A percentile compares a stretch with the other conserved stretches of the same genome.
Evolutionary conservation across 768 basidiomycete genomes (phyloP).

Genomic region (Peribolospora kevripleyi): DNA sequence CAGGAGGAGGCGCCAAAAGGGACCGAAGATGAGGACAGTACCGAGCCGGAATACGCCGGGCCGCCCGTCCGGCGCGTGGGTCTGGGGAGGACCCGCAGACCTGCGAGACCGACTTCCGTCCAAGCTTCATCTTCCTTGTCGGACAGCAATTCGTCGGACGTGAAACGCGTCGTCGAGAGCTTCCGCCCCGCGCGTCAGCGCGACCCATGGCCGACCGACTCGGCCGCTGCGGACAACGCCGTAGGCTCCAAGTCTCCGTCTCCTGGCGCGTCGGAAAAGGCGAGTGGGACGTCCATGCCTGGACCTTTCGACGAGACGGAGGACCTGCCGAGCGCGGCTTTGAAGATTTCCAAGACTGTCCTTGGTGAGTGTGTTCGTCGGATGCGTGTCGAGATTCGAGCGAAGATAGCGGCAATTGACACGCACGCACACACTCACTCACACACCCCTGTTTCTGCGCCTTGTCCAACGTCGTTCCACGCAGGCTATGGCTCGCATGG

Average conservation of each 20-base stretch:
- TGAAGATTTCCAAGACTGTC: conserved; percentile 42
- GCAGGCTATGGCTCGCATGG: conserved; percentile 87
- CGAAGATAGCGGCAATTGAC: too few species aligned
- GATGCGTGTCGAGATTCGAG: neutral
- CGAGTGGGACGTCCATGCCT: too few species aligned
- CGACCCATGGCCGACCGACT: neutral
- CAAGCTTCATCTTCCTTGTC: too few species aligned
- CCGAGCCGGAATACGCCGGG: too few species aligned
- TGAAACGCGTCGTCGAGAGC: too few species aligned
- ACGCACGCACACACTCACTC: neutral
- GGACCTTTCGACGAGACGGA: neutral
- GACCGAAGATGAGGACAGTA: too few species aligned
- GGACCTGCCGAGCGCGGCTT: neutral
- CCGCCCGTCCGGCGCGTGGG: neutral
- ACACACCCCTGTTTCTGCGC: conserved; percentile 2
- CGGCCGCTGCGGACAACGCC: neutral
- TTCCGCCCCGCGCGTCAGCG: too few species aligned
- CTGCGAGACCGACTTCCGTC: neutral
- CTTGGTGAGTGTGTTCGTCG: conserved; percentile 31
- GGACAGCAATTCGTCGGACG: too few species aligned
- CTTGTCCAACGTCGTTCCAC: neutral
- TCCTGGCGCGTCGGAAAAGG: too few species aligned
- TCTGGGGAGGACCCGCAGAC: neutral
- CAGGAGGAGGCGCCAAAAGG: neutral
- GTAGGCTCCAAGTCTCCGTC: neutral